Base-by-base conservation (phyloP, 2,329 filamentous ascomycete genomes). In the Botryotinia globosa region DNA sequence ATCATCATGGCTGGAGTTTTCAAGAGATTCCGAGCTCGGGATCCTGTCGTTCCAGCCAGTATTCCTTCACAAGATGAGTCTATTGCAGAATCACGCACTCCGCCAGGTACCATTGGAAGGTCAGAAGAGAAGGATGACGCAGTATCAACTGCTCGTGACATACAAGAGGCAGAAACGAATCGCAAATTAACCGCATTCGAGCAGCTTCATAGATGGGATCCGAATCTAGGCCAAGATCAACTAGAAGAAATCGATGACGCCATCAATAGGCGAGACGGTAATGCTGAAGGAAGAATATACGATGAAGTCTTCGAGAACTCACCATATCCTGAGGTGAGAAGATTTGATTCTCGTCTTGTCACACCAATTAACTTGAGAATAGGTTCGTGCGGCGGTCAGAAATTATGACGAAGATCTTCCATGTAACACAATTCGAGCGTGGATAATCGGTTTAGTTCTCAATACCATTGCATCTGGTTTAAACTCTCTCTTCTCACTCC, bases 341-440 rank as follows among this genome's bases (percentile, higher is more conserved):
- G 6, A 67, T 20, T 16, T 22, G 22, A 4, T 34, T 12, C 16
- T 66, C 42, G 8, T 25, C 61, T 44, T 59, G 2, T 25, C 4
- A 8, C 8, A 16, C 4, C 34, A 7, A 48, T 62, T 51, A 29
- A 45, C n/a, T 6, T 29, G 64, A 39, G 62, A 42, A 22, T 25
- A 75, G 74, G 74, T 75, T 45, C 72, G 73, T n/a, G 72, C 73
- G 67, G 72, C 73, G 2, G 72, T 76, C 20, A 51, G 74, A 16
- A 74, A 74, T 45, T 88, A 86, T 74, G 89, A 91, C 77, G 86
- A 90, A 76, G 86, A 89, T 54, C 80, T 90, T 42, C 89, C 89
- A 1, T 90, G 88, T 82, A 91, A 89, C 79, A 92, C 90, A 0
- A 82, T 91, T 34, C 85, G 89, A 62, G 89, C 88, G 37, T 91